Evolutionary conservation across 2,329 filamentous ascomycete species (phyloP), one percentile per base, ranked within the genome.

Genomic region (Cryphonectria carpinicola): DNA sequence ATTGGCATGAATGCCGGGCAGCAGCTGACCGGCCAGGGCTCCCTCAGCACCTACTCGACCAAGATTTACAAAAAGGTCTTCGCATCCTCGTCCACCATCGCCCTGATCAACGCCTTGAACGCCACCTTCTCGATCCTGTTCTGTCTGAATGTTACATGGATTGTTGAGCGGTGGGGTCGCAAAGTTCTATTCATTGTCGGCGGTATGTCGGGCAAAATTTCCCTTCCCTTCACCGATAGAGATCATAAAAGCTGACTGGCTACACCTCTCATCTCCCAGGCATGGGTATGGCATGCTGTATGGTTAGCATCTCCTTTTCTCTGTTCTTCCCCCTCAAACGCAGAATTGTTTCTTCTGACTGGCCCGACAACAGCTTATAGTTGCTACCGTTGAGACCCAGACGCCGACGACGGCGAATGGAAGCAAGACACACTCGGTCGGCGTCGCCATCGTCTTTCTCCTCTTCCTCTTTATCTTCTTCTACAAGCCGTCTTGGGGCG

Each of bases 1-100:
- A 85, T 91, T 73, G 80, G 92, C 66, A 81, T 93, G 80, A 93
- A 93, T 76, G 85, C 90, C 62, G 90, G 90, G 52, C 91, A 92
- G 78, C 91, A 93, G 78, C 84, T 93, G 49, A 91, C 90, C 4
- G 91, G 91, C n/a, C 91, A 93, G 79, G 91, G 91, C 72, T 90
- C 90, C 1, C 84, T 93, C 74, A 93, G 92, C 84, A 86, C 87
- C 4, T 93, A 93, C 83, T 90, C 87, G 19, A 92, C 90, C n/a
- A 87, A 88, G 75, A 91, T 93, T 76, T 93, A 93, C 83, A 87
- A 91, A 81, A 90, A 91, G 77, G 87, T 93, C 32, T 93, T 90
- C 82, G 84, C 81, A 35, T 84, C 80, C 66, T 81, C 81, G 69
- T 82, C 86, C 65, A 88, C 86, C 35, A 92, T 93, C 77, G 89